Base-by-base conservation (phyloP, 805 yeast species). In the Diddensiella transvaalensis region DNA sequence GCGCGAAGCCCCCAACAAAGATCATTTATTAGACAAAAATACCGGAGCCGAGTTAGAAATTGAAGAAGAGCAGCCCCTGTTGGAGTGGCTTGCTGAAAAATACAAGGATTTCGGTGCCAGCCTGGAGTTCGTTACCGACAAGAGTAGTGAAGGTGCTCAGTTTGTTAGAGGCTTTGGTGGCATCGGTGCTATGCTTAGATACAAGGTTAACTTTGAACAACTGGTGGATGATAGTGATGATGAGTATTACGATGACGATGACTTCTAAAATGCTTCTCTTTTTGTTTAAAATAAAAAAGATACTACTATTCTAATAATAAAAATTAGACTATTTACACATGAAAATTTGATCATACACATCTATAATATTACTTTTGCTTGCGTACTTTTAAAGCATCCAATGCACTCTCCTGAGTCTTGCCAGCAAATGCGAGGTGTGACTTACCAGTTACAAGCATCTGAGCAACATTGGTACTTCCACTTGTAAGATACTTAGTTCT, bases 81-180 rank as follows among this genome's bases (percentile, higher is more conserved):
- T 93, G 57, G 99, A 93, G 72, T 93, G 99, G 99, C 76, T 93
- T 55, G 98, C 99, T 43, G 99, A 91, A 73, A 87, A 89, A 72
- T 93, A 93, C 73, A 85, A 83, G 67, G 85, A 79, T 62, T 93
- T 79, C 62, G 99, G 99, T 79, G 96, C 99, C 46, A 80, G 85
- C 52, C 78, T 93, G 61, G 99, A 93, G 74, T 93, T 93, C 61
- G 96, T 93, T 59, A 87, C 97, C 44, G 98, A 93, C 74, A 83
- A 88, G 72, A 86, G 96, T 19, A 84, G 95, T 39, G 99, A 93
- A 72, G 99, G 99, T 76, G 95, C 98, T 40, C 99, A 93, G 75
- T 93, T 93, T 70, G 95, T 85, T 51, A 84, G 82, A 61, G 99
- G 99, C 51, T 93, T 93, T 65, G 99, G 99, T 85, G 99, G 99